Conservation (phyloP, 1,139 yeast species). For the Pichia sp. region DNA sequence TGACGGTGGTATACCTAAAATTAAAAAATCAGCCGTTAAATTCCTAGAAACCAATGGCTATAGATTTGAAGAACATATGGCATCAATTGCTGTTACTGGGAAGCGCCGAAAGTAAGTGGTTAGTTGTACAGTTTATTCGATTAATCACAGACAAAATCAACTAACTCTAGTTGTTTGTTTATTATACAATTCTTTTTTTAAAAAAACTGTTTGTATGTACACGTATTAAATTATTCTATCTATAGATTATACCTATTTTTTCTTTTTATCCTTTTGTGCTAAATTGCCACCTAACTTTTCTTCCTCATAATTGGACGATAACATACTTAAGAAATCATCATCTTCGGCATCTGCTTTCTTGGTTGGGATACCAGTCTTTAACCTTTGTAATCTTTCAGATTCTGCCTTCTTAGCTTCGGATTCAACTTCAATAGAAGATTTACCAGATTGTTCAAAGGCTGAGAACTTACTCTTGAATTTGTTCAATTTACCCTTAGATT, state of each 20-base stretch:
- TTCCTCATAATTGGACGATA: constrained; percentile 29
- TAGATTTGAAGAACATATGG: constrained; percentile 39
- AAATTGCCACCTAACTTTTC: constrained; percentile 30
- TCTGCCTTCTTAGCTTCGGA: constrained; percentile 23
- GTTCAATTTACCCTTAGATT: constrained; percentile 78
- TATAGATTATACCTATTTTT: constrained; percentile 15
- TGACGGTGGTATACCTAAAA: constrained; percentile 41
- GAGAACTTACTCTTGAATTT: constrained; percentile 76
- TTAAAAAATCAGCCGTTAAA: constrained; percentile 36
- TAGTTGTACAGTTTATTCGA: neutral
- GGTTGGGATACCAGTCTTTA: constrained; percentile 24
- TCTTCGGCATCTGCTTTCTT: constrained; percentile 22
- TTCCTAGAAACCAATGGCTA: constrained; percentile 33
- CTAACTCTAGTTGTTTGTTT: neutral
- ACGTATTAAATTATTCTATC: neutral
- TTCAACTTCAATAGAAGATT: constrained; percentile 25
- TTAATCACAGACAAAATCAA: neutral
- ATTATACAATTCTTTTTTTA: neutral
- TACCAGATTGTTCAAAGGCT: constrained; percentile 39
- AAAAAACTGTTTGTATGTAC: neutral
- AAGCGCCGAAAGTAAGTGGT: constrained; percentile 16
- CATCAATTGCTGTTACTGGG: constrained; percentile 43
- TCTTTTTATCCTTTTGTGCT: constrained; percentile 27
- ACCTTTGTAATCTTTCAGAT: constrained; percentile 22
- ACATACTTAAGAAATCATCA: constrained; percentile 28